Evolutionary conservation across 805 yeast species (phyloP), one percentile per base, ranked within the genome.

Genomic region (Cyberlindnera sargentensis): DNA sequence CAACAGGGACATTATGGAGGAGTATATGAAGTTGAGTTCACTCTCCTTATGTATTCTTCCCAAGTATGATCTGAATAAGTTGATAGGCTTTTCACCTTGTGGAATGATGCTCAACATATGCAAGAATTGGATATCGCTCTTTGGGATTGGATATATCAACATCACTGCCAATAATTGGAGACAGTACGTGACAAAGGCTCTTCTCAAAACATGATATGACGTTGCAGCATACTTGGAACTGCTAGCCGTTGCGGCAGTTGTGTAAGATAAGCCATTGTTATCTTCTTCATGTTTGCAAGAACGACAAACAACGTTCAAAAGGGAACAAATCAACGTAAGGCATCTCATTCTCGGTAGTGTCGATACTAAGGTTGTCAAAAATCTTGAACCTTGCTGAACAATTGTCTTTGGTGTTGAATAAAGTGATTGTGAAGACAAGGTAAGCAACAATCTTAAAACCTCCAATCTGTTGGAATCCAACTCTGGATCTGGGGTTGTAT

Each of bases 381-480:
- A 85, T 39, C 76, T 70, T 31, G 87, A 78, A 0, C 91, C 95
- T 4, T 55, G 50, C 0, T 67, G 48, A 0, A 76, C 72, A 5
- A 78, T 56, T 10, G 58, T 55, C 6, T 69, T 52, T 1, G 76
- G 69, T 3, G 64, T 44, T 4, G 56, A 59, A 57, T 85, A 89
- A 39, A 89, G 57, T 11, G 80, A 71, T 38, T 72, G 73, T 2
- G 95, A 82, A 24, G 76, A 67, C 6, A 90, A 62, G 0, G 81
- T 68, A 6, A 84, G 53, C 8, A 91, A 43, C 6, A 88, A 64
- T 39, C 82, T 67, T 33, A 91, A 52, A 2, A 85, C 65, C 55
- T 85, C 95, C 5, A 80, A 63, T 52, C 95, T 73, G 56, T 84
- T 79, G 26, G 78, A 58, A 51, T 84, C 90, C 34, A 77, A 55